Evolutionary conservation across 345 rosid species (phyloP), one percentile per base, ranked within the genome.

Genomic region (Odontarrhena argentea): DNA sequence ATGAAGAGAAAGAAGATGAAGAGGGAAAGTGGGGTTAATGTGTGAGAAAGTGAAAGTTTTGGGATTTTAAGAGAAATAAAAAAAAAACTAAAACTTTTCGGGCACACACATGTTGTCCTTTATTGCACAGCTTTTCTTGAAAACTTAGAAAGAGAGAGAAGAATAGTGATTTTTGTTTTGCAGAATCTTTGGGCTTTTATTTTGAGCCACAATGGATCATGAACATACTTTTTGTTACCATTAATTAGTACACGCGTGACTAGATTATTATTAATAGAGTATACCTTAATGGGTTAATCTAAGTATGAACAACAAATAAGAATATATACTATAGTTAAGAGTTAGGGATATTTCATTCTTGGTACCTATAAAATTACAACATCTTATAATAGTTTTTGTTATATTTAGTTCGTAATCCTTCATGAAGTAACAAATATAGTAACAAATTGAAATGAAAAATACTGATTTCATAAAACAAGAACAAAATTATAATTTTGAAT

Each of bases 71-170:
- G 7, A 53, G 59, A 74, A 68, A 46, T 24, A 9, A 1, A 13
- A n/a, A 8, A 54, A 56, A 37, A 49, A 5, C 25, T 30, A 68
- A 7, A 60, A 74, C 59, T 74, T 74, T 74, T 73, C 48, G 74
- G 63, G 74, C 74, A 74, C 69, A 74, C 65, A 73, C 72, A 73
- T 73, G 77, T 73, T 73, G 72, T 66, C 67, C 72, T 73, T 73
- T 73, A 61, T 67, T 60, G 56, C 77, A 61, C 64, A 55, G 54
- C 77, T 68, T 68, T 74, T 74, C 69, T 67, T 28, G 52, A 67
- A 28, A 51, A 66, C 26, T 46, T 59, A 59, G 65, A 67, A 52
- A 53, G 46, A 61, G 36, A 32, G 36, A 32, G 36, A 5, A 32
- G 54, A 74, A 67, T 59, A 67, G 68, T 66, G 61, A 25, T 42